phyloP scores from a whole-genome alignment of 2,329 filamentous ascomycete species.

The Hirsutella minnesotensis region DNA sequence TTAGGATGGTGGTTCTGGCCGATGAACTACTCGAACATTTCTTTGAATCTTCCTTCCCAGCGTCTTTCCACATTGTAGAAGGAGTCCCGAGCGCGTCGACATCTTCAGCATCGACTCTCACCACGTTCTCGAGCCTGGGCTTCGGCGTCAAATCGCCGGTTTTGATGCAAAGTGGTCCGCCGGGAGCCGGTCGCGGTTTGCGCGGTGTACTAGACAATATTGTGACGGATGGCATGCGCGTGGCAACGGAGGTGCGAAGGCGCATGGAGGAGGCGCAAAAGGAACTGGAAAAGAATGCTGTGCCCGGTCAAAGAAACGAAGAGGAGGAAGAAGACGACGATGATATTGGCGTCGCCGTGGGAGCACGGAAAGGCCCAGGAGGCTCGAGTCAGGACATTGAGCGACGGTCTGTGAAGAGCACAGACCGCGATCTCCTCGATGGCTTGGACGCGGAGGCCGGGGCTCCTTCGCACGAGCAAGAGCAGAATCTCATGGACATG shows the following conservation, averaged over 20 bases:
- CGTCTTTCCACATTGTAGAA: constrained; percentile 81
- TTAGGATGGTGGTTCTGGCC: constrained; percentile 95
- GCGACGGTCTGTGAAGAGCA: constrained; percentile 50
- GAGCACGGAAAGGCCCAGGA: constrained; percentile 22
- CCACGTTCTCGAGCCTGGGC: constrained; percentile 69
- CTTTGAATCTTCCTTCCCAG: constrained; percentile 90
- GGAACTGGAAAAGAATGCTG: constrained; percentile 74
- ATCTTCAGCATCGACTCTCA: constrained; percentile 50
- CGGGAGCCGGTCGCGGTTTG: constrained; percentile 56
- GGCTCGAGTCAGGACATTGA: constrained; percentile 42
- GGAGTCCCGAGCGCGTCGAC: constrained; percentile 26
- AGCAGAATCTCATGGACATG: constrained; percentile 22
- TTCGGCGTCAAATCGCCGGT: constrained; percentile 30
- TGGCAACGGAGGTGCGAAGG: constrained; percentile 81
- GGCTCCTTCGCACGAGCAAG: constrained; percentile 22
- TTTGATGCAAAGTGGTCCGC: constrained; percentile 27
- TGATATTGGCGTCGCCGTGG: constrained; percentile 31
- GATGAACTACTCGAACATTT: constrained; percentile 94
- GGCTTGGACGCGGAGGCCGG: constrained; percentile 62
- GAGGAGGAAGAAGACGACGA: constrained; percentile 61
- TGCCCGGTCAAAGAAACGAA: constrained; percentile 51
- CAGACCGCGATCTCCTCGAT: constrained; percentile 59
- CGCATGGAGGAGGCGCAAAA: constrained; percentile 93
- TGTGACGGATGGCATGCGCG: constrained; percentile 92
- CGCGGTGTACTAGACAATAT: constrained; percentile 94